Evolutionary conservation across 2,329 filamentous ascomycete genomes (phyloP), one percentile per base, ranked within the genome.

Genomic region (Alternaria gaisen): DNA sequence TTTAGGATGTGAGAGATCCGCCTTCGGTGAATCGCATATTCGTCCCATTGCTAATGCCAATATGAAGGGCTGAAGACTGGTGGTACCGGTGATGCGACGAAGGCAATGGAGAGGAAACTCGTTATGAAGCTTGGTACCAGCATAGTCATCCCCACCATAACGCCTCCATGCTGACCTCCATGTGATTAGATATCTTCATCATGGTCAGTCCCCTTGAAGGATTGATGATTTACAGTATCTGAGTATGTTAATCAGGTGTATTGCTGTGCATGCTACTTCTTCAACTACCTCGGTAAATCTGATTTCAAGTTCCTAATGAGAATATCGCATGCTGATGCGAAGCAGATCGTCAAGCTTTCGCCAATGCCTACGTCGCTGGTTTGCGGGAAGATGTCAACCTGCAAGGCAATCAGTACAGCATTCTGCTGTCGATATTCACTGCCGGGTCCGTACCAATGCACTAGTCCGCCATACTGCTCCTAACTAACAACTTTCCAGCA

Each of bases 311-410:
- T 41, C 18, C 2, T 11, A 22, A 22, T 22, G 38, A 41, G 5
- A 22, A 36, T 26, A 11, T 36, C 30, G 10, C 8, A 28, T 50
- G n/a, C 36, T 50, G 43, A 50, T 20, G 16, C 24, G 28, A 14
- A 22, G 14, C 42, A 65, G 69, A 72, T 56, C 64, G 69, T 20
- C 55, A 66, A 26, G 64, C 69, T 2, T 70, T 72, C 47, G 66
- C 68, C 14, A 72, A 72, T 61, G 69, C 69, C 32, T 72, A 70
- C 50, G 69, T 71, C 26, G 64, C 71, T 18, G 71, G 71, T 22
- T 53, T 73, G 38, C 62, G 66, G 50, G 71, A 73, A 53, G 66
- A 66, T 24, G 54, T 73, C 10, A 57, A 60, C 10, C 58, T 72
- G n/a, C 53, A 69, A n/a, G 70, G 70, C 8, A 66, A 68, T 6